Evolutionary conservation across 2,329 filamentous ascomycete species (phyloP).

Genomic region (Sclerotinia trifoliorum): DNA sequence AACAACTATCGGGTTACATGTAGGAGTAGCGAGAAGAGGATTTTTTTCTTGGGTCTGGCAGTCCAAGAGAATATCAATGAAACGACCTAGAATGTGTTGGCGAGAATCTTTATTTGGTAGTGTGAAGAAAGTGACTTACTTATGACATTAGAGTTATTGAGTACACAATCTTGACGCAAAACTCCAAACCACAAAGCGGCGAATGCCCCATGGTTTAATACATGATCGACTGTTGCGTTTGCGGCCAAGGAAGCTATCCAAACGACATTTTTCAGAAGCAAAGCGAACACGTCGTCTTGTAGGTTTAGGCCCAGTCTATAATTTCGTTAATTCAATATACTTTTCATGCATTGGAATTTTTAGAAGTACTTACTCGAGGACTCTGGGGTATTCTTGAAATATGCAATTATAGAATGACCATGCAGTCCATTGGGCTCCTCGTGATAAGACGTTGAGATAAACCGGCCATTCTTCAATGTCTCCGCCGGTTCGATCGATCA

Average conservation of each 20-base stretch:
- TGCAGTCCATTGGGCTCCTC: conserved; percentile 29
- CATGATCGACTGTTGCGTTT: not conserved
- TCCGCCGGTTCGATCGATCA: conserved; percentile 15
- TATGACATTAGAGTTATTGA: conserved; percentile 31
- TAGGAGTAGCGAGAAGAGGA: conserved; percentile 25
- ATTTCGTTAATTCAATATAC: conserved; percentile 21
- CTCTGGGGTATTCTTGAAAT: conserved; percentile 36
- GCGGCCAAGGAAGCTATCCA: conserved; percentile 34
- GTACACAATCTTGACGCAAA: conserved; percentile 31
- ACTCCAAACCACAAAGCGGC: conserved; percentile 33
- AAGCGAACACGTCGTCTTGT: conserved; percentile 22
- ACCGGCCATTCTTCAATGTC: conserved; percentile 12
- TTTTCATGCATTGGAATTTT: not conserved
- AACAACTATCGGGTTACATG: conserved; percentile 34
- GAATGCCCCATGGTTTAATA: conserved; percentile 28
- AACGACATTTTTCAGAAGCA: conserved; percentile 35
- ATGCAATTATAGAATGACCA: conserved; percentile 32
- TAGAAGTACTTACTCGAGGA: conserved; percentile 30
- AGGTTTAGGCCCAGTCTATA: conserved; percentile 30
- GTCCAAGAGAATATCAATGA: conserved; percentile 35
- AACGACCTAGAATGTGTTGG: conserved; percentile 29
- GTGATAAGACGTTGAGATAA: conserved; percentile 24
- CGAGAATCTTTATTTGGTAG: not conserved
- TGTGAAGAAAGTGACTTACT: conserved; percentile 26
- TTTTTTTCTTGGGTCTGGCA: conserved; percentile 29